Percentiles rank a stretch among this genome's conserved stretches.
phyloP scores from a whole-genome alignment of 2,329 filamentous ascomycete species.

The Microsporum ferrugineum region DNA sequence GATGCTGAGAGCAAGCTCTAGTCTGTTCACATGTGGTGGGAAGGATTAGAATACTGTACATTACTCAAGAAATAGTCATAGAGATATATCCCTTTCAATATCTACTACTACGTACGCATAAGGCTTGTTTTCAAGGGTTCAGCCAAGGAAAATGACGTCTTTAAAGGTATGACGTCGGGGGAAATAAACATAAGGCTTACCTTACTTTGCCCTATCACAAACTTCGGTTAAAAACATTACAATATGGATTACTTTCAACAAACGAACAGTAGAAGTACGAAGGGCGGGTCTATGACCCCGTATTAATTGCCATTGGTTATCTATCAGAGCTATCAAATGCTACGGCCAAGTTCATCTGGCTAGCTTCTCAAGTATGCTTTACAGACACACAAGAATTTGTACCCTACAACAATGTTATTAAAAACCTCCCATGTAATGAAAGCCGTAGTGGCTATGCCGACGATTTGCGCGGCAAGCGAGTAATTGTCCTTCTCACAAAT shows the following conservation, averaged over 20 bases:
- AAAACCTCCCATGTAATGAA: not conserved
- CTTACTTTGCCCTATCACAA: not conserved
- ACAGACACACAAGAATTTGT: not conserved
- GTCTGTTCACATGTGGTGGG: no score
- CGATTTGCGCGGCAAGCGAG: not conserved
- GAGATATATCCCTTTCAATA: not conserved
- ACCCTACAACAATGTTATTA: not conserved
- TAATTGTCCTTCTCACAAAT: not conserved
- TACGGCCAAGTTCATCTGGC: not conserved
- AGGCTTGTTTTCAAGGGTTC: not conserved
- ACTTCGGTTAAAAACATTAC: not conserved
- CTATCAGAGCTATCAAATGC: conserved; percentile 2
- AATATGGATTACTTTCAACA: not conserved
- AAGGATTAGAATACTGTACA: no score
- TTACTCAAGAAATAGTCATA: no score
- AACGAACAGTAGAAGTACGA: not conserved
- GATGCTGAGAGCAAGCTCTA: no score
- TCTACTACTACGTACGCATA: not conserved
- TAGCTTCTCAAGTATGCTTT: not conserved
- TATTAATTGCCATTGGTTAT: not conserved
- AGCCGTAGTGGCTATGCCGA: not conserved
- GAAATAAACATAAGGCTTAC: not conserved
- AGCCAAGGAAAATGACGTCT: not conserved
- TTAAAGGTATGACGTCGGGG: not conserved
- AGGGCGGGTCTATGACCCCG: not conserved